phyloP scores from a whole-genome alignment of 495 filamentous ascomycete genomes.

The Talaromyces wortmannii region DNA sequence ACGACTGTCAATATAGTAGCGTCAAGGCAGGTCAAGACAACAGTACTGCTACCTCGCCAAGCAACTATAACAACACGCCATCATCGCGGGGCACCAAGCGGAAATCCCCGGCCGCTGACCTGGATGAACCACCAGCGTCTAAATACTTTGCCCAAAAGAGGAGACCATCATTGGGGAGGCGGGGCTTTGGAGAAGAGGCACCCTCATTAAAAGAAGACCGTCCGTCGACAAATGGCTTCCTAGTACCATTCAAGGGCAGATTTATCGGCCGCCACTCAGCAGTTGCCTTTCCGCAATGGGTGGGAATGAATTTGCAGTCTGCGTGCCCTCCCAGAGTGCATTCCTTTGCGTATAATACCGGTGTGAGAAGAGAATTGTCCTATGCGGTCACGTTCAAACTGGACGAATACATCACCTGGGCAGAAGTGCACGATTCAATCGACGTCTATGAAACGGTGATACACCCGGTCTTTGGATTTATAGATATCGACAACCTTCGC shows the following conservation, averaged over 20 bases:
- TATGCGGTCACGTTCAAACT: slow-evolving; percentile 9
- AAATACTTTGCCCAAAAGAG: not conserved
- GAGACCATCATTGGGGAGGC: slow-evolving; percentile 7
- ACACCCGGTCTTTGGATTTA: slow-evolving; percentile 30
- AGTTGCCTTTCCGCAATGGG: slow-evolving; percentile 32
- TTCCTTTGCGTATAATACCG: slow-evolving; percentile 38
- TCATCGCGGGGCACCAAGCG: not conserved
- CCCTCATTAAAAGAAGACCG: not conserved
- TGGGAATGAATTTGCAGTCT: slow-evolving; percentile 31
- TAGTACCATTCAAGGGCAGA: slow-evolving; percentile 18
- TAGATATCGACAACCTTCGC: slow-evolving; percentile 21
- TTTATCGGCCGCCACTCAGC: slow-evolving; percentile 32
- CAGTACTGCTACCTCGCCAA: not conserved
- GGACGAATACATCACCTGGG: slow-evolving; percentile 15
- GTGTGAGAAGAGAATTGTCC: slow-evolving; percentile 21
- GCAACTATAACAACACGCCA: not conserved
- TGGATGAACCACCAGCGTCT: not conserved
- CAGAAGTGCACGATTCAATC: slow-evolving; percentile 15
- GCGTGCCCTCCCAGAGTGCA: slow-evolving; percentile 32
- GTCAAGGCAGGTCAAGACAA: not conserved
- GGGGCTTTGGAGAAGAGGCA: not conserved
- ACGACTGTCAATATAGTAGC: slow-evolving; percentile 27
- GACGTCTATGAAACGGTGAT: slow-evolving; percentile 26
- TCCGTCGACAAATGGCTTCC: slow-evolving; percentile 1
- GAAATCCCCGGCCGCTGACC: not conserved